A percentile compares a stretch with the other conserved stretches of the same genome.
Conservation (phyloP, 495 filamentous ascomycete genomes). For the Cudoniella acicularis region DNA sequence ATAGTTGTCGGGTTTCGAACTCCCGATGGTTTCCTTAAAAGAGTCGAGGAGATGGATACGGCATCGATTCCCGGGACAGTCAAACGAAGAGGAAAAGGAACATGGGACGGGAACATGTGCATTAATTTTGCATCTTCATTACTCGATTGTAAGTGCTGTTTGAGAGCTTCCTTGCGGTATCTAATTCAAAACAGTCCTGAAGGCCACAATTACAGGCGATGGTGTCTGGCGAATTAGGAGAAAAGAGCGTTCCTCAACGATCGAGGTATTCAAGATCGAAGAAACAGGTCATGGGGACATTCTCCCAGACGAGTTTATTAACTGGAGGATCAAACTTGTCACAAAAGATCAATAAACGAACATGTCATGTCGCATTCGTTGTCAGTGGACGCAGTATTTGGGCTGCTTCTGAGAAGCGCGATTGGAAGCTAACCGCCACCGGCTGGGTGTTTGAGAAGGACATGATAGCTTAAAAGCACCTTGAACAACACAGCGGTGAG, state of each 20-base stretch:
- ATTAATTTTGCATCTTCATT: conserved; percentile 82
- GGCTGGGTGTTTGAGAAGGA: too few species aligned
- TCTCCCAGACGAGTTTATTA: conserved; percentile 69
- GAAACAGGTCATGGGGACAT: conserved; percentile 73
- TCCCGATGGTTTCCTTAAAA: conserved; percentile 64
- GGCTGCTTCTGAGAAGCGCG: too few species aligned
- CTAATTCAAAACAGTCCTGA: conserved; percentile 39
- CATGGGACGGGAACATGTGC: conserved; percentile 87
- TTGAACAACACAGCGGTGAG: too few species aligned
- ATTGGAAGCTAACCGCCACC: too few species aligned
- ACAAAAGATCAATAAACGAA: neutral
- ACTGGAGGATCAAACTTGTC: conserved; percentile 60
- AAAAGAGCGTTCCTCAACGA: conserved; percentile 44
- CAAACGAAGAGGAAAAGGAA: conserved; percentile 53
- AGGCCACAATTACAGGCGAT: conserved; percentile 59
- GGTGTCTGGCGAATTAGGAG: conserved; percentile 83
- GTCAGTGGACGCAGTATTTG: too few species aligned
- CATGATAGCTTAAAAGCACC: too few species aligned
- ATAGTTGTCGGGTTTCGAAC: conserved; percentile 88
- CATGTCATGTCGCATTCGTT: neutral
- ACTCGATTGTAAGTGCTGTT: conserved; percentile 49
- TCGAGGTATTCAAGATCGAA: conserved; percentile 71
- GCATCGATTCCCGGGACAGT: conserved; percentile 69
- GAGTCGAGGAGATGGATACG: conserved; percentile 75
- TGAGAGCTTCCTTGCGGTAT: neutral